phyloP scores from a whole-genome alignment of 495 filamentous ascomycete species.

The Bacidia gigantensis region DNA sequence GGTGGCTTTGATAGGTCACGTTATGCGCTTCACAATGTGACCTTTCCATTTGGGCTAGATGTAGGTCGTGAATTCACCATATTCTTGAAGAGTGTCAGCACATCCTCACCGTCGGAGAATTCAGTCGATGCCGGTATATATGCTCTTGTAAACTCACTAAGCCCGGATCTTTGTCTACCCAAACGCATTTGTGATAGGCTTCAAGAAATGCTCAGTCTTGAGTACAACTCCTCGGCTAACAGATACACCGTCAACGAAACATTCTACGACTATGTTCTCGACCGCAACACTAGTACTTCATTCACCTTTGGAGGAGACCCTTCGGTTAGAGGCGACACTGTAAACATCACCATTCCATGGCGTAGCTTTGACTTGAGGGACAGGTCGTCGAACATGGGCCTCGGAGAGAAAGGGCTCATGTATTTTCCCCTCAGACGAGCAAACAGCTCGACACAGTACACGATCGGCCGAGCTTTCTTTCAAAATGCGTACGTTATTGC shows the following conservation, averaged over 20 bases:
- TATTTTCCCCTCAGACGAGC: slow-evolving; percentile 43
- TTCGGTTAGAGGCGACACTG: slow-evolving; percentile 20
- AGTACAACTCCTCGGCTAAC: slow-evolving; percentile 26
- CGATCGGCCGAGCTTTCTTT: slow-evolving; percentile 39
- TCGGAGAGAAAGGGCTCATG: slow-evolving; percentile 14
- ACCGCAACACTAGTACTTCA: slow-evolving; percentile 32
- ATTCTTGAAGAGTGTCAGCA: slow-evolving; percentile 28
- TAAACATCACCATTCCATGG: slow-evolving; percentile 40
- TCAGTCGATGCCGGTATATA: slow-evolving; percentile 8
- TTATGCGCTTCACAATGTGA: slow-evolving; percentile 35
- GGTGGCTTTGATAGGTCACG: slow-evolving; percentile 41
- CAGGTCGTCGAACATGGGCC: slow-evolving; percentile 21
- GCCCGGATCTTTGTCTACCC: slow-evolving; percentile 43
- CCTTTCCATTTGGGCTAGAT: slow-evolving; percentile 36
- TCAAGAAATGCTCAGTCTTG: slow-evolving; percentile 37
- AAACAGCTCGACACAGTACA: slow-evolving; percentile 34
- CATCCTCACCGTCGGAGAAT: slow-evolving; percentile 4
- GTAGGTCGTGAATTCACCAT: slow-evolving; percentile 36
- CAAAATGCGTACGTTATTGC: slow-evolving; percentile 31
- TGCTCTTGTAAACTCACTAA: slow-evolving; percentile 37
- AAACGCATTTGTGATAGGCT: slow-evolving; percentile 34
- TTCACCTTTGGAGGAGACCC: slow-evolving; percentile 31
- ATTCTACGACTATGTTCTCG: slow-evolving; percentile 27
- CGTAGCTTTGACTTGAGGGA: slow-evolving; percentile 33
- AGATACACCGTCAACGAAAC: slow-evolving; percentile 39